These are phyloP conservation scores for Corinectria fuckeliana DNA, from an alignment of 2,329 filamentous ascomycete genomes.

Conservation along the genomic window DNA sequence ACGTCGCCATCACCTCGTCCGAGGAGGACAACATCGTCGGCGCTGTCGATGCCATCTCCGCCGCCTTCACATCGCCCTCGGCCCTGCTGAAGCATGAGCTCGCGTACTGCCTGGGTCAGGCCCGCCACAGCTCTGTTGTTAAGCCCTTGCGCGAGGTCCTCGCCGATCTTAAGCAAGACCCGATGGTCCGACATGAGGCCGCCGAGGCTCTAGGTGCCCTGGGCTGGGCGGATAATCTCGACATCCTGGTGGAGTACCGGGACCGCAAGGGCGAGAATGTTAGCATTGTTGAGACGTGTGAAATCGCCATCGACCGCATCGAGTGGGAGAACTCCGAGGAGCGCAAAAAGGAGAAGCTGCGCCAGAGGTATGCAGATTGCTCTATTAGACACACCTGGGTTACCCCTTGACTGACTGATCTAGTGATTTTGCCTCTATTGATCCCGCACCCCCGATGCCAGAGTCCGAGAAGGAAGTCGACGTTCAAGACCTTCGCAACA, in stretches of 20 bases:
- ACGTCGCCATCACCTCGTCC: constrained; percentile 75
- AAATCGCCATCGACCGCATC: constrained; percentile 93
- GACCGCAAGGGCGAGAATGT: constrained; percentile 78
- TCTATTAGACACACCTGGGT: constrained; percentile 24
- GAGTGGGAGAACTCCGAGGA: constrained; percentile 86
- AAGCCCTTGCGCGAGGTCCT: constrained; percentile 76
- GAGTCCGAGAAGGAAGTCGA: constrained; percentile 73
- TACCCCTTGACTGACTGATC: constrained; percentile 39
- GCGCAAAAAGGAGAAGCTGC: constrained; percentile 76
- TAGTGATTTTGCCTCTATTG: constrained; percentile 94
- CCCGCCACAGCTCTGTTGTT: constrained; percentile 76
- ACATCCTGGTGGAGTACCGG: constrained; percentile 73
- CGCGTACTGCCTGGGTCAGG: constrained; percentile 95
- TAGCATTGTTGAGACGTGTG: constrained; percentile 92
- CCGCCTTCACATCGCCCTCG: constrained; percentile 82
- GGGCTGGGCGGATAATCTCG: constrained; percentile 75
- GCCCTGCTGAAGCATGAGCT: constrained; percentile 95
- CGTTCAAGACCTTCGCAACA: constrained; percentile 77
- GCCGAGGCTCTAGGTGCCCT: constrained; percentile 93
- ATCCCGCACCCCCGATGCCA: constrained; percentile 89
- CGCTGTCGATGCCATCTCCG: constrained; percentile 82
- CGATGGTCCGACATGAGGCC: constrained; percentile 96
- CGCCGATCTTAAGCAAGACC: constrained; percentile 80
- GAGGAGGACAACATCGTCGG: constrained; percentile 63
- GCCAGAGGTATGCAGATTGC: constrained; percentile 69